Percentiles rank a stretch among this genome's conserved stretches.
Evolutionary conservation across 2,329 filamentous ascomycete species (phyloP).

Genomic region (Ceratocystis ficicola): DNA sequence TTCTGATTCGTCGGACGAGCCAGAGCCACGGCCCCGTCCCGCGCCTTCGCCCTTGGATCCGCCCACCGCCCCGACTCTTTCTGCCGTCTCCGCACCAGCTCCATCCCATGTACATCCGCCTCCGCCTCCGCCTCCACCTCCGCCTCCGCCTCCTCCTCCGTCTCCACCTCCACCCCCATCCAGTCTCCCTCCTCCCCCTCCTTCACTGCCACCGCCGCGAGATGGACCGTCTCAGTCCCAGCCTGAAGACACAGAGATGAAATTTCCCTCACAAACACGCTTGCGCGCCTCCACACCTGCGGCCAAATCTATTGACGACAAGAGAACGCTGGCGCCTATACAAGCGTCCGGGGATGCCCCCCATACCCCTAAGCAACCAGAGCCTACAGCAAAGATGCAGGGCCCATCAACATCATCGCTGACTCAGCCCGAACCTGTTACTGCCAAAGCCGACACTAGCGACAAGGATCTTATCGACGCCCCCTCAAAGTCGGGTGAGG

Average conservation of each 20-base stretch:
- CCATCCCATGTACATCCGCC: not conserved
- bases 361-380: not conserved
- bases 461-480: not conserved
- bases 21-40: not conserved
- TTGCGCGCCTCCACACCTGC: slow-evolving; percentile 6
- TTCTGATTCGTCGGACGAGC: slow-evolving; percentile 12
- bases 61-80: not conserved
- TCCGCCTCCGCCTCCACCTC: not conserved
- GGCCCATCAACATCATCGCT: not conserved
- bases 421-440: not conserved
- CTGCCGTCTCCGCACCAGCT: not conserved
- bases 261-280: not conserved
- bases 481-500: not conserved
- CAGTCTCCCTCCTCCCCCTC: not conserved
- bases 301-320: not conserved
- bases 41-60: not conserved
- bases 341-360: not conserved
- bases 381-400: not conserved
- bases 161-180: not conserved
- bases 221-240: not conserved
- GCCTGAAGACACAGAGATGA: not conserved
- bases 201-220: not conserved
- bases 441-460: not conserved
- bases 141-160: not conserved
- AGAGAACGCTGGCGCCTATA: not conserved